These are phyloP conservation scores for Hymenoscyphus salicellus DNA, from an alignment of 2,329 filamentous ascomycete genomes.

Conservation along the genomic window DNA sequence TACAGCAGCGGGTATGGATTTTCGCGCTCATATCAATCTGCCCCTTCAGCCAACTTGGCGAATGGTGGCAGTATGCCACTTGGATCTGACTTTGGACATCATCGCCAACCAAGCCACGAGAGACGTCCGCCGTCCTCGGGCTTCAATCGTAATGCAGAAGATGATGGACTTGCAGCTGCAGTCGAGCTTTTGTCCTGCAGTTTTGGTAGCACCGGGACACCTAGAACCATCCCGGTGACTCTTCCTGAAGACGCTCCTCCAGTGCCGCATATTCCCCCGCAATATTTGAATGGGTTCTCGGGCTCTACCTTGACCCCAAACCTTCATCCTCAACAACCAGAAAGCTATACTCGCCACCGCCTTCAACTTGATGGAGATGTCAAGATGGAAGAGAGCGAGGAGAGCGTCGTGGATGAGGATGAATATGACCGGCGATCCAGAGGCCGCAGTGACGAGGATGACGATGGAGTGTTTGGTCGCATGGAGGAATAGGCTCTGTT, in stretches of 20 bases:
- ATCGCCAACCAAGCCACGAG: slow-evolving; percentile 73
- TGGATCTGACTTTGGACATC: slow-evolving; percentile 42
- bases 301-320: slow-evolving; percentile 53
- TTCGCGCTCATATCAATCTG: slow-evolving; percentile 80
- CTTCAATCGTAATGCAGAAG: slow-evolving; percentile 72
- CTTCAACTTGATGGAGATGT: slow-evolving; percentile 60
- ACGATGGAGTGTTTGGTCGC: slow-evolving; percentile 90
- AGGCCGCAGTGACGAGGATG: slow-evolving; percentile 78
- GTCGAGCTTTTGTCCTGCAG: slow-evolving; percentile 89
- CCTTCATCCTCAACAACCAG: slow-evolving; percentile 58
- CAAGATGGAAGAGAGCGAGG: slow-evolving; percentile 65
- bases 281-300: slow-evolving; percentile 66
- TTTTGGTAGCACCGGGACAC: slow-evolving; percentile 64
- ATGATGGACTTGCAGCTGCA: slow-evolving; percentile 81
- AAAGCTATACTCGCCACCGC: slow-evolving; percentile 60
- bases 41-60: slow-evolving; percentile 52
- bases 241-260: slow-evolving; percentile 75
- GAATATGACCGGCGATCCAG: slow-evolving; percentile 58
- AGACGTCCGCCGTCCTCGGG: slow-evolving; percentile 77
- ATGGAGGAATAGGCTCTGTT: slow-evolving; percentile 75
- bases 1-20: slow-evolving; percentile 57
- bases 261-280: slow-evolving; percentile 80
- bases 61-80: slow-evolving; percentile 51
- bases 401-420: slow-evolving; percentile 63
- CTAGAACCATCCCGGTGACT: slow-evolving; percentile 60